Evolutionary conservation across 257 asterid species (phyloP), one percentile per base, ranked within the genome.

Genomic region (Coffea canephora): DNA sequence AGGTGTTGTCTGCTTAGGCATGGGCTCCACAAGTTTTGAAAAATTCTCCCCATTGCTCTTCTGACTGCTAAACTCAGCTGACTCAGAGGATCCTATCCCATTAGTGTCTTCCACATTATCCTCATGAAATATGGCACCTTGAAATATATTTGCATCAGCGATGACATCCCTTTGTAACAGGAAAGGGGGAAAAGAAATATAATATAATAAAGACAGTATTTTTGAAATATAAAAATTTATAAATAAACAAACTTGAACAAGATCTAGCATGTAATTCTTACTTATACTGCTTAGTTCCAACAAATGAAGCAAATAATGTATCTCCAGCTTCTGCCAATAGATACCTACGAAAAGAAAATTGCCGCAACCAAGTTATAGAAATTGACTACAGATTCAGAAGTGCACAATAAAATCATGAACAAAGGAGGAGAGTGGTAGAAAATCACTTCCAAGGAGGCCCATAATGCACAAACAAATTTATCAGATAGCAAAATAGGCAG

Each of bases 61-160:
- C 77, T 86, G 90, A 62, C 82, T 61, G 59, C 81, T 88, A 71
- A 54, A 71, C 69, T 76, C 82, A 71, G 73, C 67, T 71, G 81
- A 76, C 73, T 85, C 90, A 57, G 85, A 27, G 69, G 87, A 77
- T 86, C 87, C 94, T 73, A 21, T 78, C 80, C 83, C 89, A 81
- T 73, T 86, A 67, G 78, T 72, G 78, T 88, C 91, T 77, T 87
- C 87, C 78, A 55, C 84, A 79, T 85, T 79, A 83, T 89, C 91
- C 77, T 94, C 99, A 70, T 92, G 97, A 87, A 96, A 96, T 89
- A 96, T 87, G 90, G 97, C 98, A 92, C 99, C 99, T 96, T 96
- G 99, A 94, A 96, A 96, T 89, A 96, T 94, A 92, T 96, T 94
- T 85, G 96, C 99, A 90, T 94, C 99, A 96, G 99, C 99, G 97